Percentiles rank a stretch among this genome's conserved stretches.
These are phyloP conservation scores for Sequoiadendron giganteum DNA, from an alignment of 75 land plant genomes.

Conservation along the genomic window DNA sequence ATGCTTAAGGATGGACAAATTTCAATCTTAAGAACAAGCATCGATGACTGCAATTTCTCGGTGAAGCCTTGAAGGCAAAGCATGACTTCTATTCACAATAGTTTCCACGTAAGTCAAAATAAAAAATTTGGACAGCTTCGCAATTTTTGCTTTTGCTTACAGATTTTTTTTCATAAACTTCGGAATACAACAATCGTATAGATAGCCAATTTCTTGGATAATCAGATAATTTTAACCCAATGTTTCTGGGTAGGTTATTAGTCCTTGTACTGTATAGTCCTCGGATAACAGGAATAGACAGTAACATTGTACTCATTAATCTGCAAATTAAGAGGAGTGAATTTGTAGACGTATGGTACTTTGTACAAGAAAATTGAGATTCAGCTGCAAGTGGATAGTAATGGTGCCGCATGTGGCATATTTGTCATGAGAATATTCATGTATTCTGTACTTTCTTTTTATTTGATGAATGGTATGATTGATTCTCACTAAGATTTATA, in stretches of 20 bases:
- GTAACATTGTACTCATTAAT: neutral
- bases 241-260: neutral
- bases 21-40: constrained; percentile 52
- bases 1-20: constrained; percentile 90
- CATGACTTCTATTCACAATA: neutral
- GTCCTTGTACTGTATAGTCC: neutral
- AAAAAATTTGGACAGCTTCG: neutral
- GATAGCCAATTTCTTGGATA: neutral
- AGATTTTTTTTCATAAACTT: neutral
- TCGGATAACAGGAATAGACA: neutral
- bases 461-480: neutral
- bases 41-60: constrained; percentile 7
- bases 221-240: neutral
- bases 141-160: neutral
- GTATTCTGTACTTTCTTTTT: neutral
- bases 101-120: neutral
- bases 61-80: neutral
- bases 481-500: neutral
- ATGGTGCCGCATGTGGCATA: neutral
- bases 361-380: neutral
- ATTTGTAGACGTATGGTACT: neutral
- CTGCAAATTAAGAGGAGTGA: neutral
- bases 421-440: neutral
- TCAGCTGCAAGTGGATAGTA: neutral
- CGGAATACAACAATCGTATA: neutral